Conservation (phyloP, 768 basidiomycete genomes). For the Galerina sulciceps region DNA sequence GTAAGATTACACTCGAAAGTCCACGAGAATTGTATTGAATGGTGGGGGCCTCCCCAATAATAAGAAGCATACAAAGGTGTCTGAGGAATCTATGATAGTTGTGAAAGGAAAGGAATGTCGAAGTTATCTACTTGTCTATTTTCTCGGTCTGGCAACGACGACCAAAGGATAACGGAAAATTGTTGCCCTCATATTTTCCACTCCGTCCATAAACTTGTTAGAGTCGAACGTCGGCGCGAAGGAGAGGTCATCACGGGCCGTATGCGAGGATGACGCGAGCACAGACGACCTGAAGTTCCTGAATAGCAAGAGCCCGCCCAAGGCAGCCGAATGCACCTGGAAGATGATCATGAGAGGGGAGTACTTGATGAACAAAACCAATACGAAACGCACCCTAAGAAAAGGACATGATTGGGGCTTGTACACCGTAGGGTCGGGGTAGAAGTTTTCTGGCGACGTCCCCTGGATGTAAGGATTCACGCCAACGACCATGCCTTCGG, state of each 20-base stretch:
- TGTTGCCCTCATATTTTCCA: conserved; percentile 34
- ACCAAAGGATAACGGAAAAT: conserved; percentile 28
- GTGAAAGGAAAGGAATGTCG: too few relatives aligned
- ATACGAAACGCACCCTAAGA: conserved; percentile 22
- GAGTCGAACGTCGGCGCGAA: conserved; percentile 30
- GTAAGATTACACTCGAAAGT: too few relatives aligned
- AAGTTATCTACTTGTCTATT: neutral
- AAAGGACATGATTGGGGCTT: conserved; percentile 31
- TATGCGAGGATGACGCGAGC: conserved; percentile 29
- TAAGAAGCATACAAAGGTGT: too few relatives aligned
- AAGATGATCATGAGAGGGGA: neutral
- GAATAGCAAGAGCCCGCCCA: conserved; percentile 32
- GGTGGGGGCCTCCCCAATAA: too few relatives aligned
- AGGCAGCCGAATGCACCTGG: conserved; percentile 35
- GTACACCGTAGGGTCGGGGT: conserved; percentile 24
- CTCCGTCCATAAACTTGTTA: conserved; percentile 25
- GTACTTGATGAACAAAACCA: neutral
- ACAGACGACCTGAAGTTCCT: conserved; percentile 30
- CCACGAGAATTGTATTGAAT: too few relatives aligned
- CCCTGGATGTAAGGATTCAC: conserved; percentile 32
- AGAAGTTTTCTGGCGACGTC: conserved; percentile 32
- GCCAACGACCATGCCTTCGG: conserved; percentile 31
- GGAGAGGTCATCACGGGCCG: conserved; percentile 31
- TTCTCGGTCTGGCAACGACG: neutral
- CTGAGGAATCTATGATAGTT: too few relatives aligned